Evolutionary conservation across 495 filamentous ascomycete genomes (phyloP), one percentile per base, ranked within the genome.

Genomic region (Penicillium arizonense): DNA sequence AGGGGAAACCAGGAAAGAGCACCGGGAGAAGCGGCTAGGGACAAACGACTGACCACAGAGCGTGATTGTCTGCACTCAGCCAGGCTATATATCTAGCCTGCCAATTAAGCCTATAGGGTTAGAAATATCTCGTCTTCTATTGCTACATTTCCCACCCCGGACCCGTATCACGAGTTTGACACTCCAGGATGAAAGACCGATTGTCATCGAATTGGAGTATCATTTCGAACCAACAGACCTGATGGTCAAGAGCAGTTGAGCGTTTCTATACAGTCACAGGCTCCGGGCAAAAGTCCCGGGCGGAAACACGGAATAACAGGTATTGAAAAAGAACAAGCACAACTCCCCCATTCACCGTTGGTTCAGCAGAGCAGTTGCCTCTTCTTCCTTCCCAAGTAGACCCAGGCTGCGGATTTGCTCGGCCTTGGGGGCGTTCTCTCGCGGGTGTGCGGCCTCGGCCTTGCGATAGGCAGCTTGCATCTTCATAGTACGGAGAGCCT

Each of bases 391-490:
- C 62, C 84, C 87, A 62, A 97, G 57, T 61, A 96, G 63, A 26
- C 92, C 92, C 43, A 97, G 70, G 67, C 85, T 89, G 69, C 90
- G 81, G 74, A 97, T 91, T 71, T 87, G 79, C 33, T 88, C 89
- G 12, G 85, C 88, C 55, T 77, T 80, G 47, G 83, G 83, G 35
- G 83, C 83, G 62, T 90, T 85, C 59, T 94, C 91, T 67, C 88
- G 83, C 48, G 89, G 76, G 60, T 87, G 79, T 44, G 85, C 77
- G 23, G 87, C 85, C 70, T 90, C 84, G 24, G 86, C 84, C 71
- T 89, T 90, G 62, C 89, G 82, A 72, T 96, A 97, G 47, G 94
- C 94, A 37, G 81, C 80, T 77, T 97, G 93, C 56, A 98, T 76
- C 52, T 82, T 81, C 65, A 77, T 78, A 43, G 85, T 82, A 77